Conservation (phyloP, 2,329 filamentous ascomycete species). For the Hypoxylon sp. region DNA sequence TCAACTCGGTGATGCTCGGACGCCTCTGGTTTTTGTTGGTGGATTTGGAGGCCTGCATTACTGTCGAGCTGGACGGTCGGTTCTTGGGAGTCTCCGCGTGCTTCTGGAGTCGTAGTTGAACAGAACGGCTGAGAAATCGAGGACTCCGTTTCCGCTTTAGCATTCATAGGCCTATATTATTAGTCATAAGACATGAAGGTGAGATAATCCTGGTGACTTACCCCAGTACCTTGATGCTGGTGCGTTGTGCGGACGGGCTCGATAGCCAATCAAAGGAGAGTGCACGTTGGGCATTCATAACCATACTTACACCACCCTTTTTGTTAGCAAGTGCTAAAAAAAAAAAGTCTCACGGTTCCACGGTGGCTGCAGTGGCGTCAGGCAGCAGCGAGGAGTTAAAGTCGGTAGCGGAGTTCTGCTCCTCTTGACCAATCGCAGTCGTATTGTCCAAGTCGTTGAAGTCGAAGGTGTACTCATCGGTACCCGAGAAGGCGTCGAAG, state of each 20-base stretch:
- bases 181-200: not conserved
- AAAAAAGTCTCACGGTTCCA: slow-evolving; percentile 52
- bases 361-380: slow-evolving; percentile 36
- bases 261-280: not conserved
- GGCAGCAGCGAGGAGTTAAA: slow-evolving; percentile 28
- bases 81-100: not conserved
- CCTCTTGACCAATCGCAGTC: slow-evolving; percentile 38
- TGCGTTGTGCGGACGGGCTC: not conserved
- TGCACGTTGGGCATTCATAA: no score
- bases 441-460: slow-evolving; percentile 25
- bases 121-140: not conserved
- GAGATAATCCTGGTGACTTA: not conserved
- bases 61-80: not conserved
- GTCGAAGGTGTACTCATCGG: slow-evolving; percentile 23
- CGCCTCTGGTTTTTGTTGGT: slow-evolving; percentile 13
- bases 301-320: slow-evolving; percentile 53
- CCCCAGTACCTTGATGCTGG: not conserved
- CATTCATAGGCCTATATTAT: slow-evolving; percentile 1
- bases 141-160: not conserved
- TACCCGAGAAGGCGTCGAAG: slow-evolving; percentile 25
- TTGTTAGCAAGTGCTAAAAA: slow-evolving; percentile 54
- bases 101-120: not conserved
- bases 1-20: slow-evolving; percentile 35
- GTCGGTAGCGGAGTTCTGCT: slow-evolving; percentile 6
- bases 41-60: not conserved